Conservation (phyloP, 768 basidiomycete species). For the Mycena maculata region DNA sequence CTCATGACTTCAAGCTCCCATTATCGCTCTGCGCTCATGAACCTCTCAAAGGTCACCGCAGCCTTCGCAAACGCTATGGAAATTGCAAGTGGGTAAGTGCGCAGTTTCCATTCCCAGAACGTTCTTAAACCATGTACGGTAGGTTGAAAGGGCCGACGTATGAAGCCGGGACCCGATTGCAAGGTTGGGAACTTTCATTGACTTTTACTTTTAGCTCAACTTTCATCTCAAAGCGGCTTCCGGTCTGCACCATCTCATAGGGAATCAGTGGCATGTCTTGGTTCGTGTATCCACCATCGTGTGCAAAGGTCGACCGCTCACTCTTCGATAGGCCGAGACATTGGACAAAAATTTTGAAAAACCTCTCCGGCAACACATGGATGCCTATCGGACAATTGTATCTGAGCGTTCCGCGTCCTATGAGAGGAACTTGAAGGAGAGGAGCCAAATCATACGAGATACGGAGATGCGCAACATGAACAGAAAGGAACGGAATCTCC, state of each 20-base stretch:
- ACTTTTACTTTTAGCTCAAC: slow-evolving; percentile 20
- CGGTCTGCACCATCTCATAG: slow-evolving; percentile 91
- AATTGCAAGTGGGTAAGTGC: slow-evolving; percentile 79
- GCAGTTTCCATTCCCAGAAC: not conserved
- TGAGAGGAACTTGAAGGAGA: slow-evolving; percentile 84
- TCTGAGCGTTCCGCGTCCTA: slow-evolving; percentile 89
- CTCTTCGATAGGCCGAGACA: slow-evolving; percentile 73
- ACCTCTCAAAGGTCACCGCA: slow-evolving; percentile 86
- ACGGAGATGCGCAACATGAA: slow-evolving; percentile 90
- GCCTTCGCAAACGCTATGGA: slow-evolving; percentile 90
- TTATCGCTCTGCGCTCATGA: slow-evolving; percentile 84
- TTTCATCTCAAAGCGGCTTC: slow-evolving; percentile 64
- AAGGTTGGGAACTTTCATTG: slow-evolving; percentile 43
- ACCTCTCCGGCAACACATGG: slow-evolving; percentile 86
- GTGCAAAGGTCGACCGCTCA: not conserved
- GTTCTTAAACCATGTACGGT: not conserved
- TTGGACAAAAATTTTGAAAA: slow-evolving; percentile 91
- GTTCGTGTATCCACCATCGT: slow-evolving; percentile 55
- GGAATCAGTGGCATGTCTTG: slow-evolving; percentile 93
- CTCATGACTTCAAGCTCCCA: slow-evolving; percentile 79
- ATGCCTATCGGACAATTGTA: slow-evolving; percentile 73
- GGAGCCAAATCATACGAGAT: slow-evolving; percentile 84
- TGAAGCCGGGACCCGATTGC: slow-evolving; percentile 83
- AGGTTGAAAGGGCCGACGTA: slow-evolving; percentile 85
- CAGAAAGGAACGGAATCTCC: slow-evolving; percentile 87